Base-by-base conservation (phyloP, 1,139 yeast species). In the Arxiozyma bovina region DNA sequence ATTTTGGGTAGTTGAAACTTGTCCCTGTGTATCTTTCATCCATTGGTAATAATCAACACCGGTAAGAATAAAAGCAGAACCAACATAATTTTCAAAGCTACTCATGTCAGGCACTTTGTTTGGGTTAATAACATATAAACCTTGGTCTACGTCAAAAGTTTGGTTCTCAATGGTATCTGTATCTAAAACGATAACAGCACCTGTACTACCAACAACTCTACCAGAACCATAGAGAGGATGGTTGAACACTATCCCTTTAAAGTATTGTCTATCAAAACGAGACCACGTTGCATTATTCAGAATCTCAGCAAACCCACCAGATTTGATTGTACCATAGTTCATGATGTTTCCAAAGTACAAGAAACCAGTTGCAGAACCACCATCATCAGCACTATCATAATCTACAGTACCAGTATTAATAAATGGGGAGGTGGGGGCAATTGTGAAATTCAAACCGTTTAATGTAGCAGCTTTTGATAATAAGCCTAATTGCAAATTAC, bases 341-440 rank as follows among this genome's bases (percentile, higher is more conserved):
- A 18, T 41, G 3, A 48, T n/a, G 25, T 17, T 30, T 23, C 51
- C 51, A 4, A 48, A 30, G 20, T 48, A 48, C 27, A 48, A 41
- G 41, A 48, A 48, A 25, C 51, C 51, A 11, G 22, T 20, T 17
- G 45, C 40, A 9, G 22, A 21, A 21, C 38, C 40, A 23, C 18
- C 51, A 20, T 23, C 42, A 9, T 40, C 22, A 15, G 30, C 46
- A 25, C 40, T 18, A 25, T 48, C 51, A 41, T 2, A 48, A 42
- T 48, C 51, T 12, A 48, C 5, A 23, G 51, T 48, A 41, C 51
- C 51, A 8, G 27, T 22, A 22, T 48, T 48, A 9, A 34, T 18
- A 20, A 48, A 48, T 8, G 41, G 21, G 18, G 46, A 25, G 11
- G 45, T 42, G 12, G 51, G 51, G n/a, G 51, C 51, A 9, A 48